A percentile compares a stretch with the other conserved stretches of the same genome.
Evolutionary conservation across 2,329 filamentous ascomycete species (phyloP).

Genomic region (Dactylellina parvicollis): DNA sequence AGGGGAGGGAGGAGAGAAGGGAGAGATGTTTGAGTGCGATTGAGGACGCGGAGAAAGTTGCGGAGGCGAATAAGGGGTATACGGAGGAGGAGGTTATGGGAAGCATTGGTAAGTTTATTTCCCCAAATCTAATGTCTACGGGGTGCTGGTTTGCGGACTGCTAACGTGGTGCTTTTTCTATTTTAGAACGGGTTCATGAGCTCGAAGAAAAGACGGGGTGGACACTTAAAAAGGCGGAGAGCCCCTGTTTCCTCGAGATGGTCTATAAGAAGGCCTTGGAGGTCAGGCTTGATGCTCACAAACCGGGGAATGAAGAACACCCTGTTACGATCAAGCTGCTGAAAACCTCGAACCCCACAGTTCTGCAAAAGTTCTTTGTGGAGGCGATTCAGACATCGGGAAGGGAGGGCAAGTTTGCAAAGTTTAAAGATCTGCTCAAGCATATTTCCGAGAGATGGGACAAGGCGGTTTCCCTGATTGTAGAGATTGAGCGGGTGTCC

Average conservation of each 20-base stretch:
- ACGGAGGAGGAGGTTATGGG: slow-evolving; percentile 80
- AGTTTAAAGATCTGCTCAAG: slow-evolving; percentile 69
- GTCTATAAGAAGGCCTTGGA: slow-evolving; percentile 67
- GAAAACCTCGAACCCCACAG: slow-evolving; percentile 15
- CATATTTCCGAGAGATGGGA: slow-evolving; percentile 73
- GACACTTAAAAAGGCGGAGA: slow-evolving; percentile 59
- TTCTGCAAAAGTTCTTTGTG: slow-evolving; percentile 39
- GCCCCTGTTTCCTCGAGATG: slow-evolving; percentile 73
- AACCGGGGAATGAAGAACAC: slow-evolving; percentile 12
- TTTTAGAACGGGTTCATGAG: slow-evolving; percentile 48
- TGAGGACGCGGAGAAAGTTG: slow-evolving; percentile 79
- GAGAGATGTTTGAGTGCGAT: slow-evolving; percentile 77
- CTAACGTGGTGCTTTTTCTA: slow-evolving; percentile 62
- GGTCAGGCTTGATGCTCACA: slow-evolving; percentile 34
- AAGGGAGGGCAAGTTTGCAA: slow-evolving; percentile 69
- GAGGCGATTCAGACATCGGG: slow-evolving; percentile 67
- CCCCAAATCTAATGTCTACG: slow-evolving; percentile 56
- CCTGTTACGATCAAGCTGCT: slow-evolving; percentile 24
- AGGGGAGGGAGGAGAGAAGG: slow-evolving; percentile 73
- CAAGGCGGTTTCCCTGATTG: slow-evolving; percentile 69
- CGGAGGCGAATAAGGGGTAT: slow-evolving; percentile 91
- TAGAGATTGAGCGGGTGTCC: slow-evolving; percentile 71
- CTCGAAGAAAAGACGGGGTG: slow-evolving; percentile 35
- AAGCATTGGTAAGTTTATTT: slow-evolving; percentile 72
- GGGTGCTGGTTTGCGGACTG: background rate